phyloP scores from a whole-genome alignment of 2,329 filamentous ascomycete genomes.

The Colletotrichum sp. region DNA sequence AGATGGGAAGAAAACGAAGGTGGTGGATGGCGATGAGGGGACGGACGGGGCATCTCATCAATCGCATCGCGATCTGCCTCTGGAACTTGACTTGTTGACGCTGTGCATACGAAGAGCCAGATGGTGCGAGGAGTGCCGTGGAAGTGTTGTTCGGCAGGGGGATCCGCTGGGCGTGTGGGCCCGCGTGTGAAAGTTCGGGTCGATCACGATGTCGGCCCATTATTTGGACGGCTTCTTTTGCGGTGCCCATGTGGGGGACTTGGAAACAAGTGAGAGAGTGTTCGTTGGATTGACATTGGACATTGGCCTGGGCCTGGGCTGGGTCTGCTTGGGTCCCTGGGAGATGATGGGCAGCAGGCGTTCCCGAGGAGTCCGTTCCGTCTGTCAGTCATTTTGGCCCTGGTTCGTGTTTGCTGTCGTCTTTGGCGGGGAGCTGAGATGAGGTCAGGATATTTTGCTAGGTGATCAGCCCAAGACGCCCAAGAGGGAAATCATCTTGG shows the following conservation, averaged over 20 bases:
- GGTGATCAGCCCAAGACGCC: not conserved
- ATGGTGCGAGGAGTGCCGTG: not conserved
- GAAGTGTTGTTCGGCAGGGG: not conserved
- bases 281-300: not conserved
- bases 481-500: not conserved
- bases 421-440: not conserved
- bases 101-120: not conserved
- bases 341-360: not conserved
- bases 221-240: not conserved
- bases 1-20: not conserved
- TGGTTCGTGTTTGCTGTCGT: not conserved
- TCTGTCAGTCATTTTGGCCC: not conserved
- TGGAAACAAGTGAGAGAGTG: not conserved
- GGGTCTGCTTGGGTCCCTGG: not conserved
- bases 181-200: slow-evolving; percentile 8
- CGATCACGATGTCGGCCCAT: slow-evolving; percentile 15
- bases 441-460: not conserved
- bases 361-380: not conserved
- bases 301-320: not conserved
- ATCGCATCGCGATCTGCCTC: not conserved
- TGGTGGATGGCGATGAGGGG: not conserved
- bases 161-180: not conserved
- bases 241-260: not conserved
- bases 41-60: not conserved
- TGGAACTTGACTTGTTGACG: not conserved